Percentiles rank a stretch among this genome's conserved stretches.
These are phyloP conservation scores for Podosphaera fusca DNA, from an alignment of 2,329 filamentous ascomycete genomes.

Conservation along the genomic window DNA sequence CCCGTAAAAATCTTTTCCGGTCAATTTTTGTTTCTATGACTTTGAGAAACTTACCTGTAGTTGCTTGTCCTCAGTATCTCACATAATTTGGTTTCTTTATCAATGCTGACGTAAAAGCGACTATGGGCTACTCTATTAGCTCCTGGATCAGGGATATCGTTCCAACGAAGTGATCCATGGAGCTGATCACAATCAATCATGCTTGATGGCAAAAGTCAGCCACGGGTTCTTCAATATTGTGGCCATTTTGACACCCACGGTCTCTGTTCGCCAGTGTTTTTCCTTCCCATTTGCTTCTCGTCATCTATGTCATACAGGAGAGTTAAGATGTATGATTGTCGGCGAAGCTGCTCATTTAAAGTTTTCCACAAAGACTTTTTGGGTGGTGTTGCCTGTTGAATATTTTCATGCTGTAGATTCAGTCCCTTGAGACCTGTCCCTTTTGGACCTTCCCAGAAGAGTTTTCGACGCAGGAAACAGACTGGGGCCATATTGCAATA, in stretches of 20 bases:
- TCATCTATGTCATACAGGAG: constrained; percentile 28
- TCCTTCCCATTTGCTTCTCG: constrained; percentile 17
- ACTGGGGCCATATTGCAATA: constrained; percentile 32
- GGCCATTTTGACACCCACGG: constrained; percentile 3
- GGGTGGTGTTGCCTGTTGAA: constrained; percentile 4
- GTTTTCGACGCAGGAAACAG: constrained; percentile 25
- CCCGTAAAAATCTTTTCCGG: constrained; percentile 9
- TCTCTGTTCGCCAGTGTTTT: background rate
- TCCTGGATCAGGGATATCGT: constrained; percentile 33
- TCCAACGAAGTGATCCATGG: constrained; percentile 30
- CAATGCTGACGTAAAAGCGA: constrained; percentile 11
- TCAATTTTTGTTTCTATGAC: background rate
- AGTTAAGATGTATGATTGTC: constrained; percentile 34
- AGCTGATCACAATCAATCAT: constrained; percentile 19
- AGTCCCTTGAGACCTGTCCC: constrained; percentile 13
- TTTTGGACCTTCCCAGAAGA: constrained; percentile 28
- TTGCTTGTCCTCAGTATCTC: constrained; percentile 27
- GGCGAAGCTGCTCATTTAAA: constrained; percentile 22
- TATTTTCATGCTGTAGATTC: constrained; percentile 2
- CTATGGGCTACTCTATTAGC: constrained; percentile 12
- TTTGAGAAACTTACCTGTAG: constrained; percentile 22
- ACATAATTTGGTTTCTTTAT: constrained; percentile 21
- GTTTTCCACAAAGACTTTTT: constrained; percentile 5
- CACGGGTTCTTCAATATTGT: background rate
- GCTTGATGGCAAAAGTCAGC: constrained; percentile 1